phyloP scores from a whole-genome alignment of 2,329 filamentous ascomycete species.

The Venturia asperata region DNA sequence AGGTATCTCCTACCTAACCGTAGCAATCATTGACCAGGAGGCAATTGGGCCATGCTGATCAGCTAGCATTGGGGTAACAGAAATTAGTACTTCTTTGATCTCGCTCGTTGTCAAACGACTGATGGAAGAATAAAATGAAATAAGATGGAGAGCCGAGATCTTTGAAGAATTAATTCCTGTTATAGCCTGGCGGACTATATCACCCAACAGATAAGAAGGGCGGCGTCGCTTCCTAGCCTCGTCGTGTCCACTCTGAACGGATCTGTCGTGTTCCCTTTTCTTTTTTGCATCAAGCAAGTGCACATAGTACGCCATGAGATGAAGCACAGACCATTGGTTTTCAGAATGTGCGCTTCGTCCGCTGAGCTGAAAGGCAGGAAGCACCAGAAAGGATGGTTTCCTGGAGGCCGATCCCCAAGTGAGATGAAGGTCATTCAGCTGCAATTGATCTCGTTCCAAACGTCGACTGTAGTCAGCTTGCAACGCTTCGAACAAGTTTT shows the following conservation, averaged over 20 bases:
- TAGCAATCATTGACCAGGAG: constrained; percentile 80
- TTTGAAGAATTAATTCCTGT: constrained; percentile 33
- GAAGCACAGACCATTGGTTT: constrained; percentile 17
- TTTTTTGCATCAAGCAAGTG: constrained; percentile 15
- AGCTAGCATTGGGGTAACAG: constrained; percentile 52
- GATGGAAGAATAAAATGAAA: constrained; percentile 43
- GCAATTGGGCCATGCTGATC: constrained; percentile 62
- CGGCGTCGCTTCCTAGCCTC: constrained; percentile 33
- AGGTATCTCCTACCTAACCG: constrained; percentile 55
- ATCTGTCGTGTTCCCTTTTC: neutral
- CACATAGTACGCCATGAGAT: constrained; percentile 16
- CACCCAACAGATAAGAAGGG: constrained; percentile 32
- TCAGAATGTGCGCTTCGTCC: constrained; percentile 12
- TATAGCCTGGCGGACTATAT: constrained; percentile 35
- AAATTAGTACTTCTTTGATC: constrained; percentile 49
- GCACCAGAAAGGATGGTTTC: neutral
- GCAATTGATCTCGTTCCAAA: constrained; percentile 62
- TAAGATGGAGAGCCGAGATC: constrained; percentile 47
- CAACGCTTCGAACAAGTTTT: constrained; percentile 63
- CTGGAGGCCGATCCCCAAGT: neutral
- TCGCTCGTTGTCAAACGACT: constrained; percentile 41
- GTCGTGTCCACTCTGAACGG: constrained; percentile 23
- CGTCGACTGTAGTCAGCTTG: constrained; percentile 71
- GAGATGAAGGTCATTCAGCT: constrained; percentile 39
- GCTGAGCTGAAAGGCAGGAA: neutral